A percentile compares a stretch with the other conserved stretches of the same genome.
Evolutionary conservation across 345 rosid species (phyloP).

Genomic region (Streptanthus diversifolius): DNA sequence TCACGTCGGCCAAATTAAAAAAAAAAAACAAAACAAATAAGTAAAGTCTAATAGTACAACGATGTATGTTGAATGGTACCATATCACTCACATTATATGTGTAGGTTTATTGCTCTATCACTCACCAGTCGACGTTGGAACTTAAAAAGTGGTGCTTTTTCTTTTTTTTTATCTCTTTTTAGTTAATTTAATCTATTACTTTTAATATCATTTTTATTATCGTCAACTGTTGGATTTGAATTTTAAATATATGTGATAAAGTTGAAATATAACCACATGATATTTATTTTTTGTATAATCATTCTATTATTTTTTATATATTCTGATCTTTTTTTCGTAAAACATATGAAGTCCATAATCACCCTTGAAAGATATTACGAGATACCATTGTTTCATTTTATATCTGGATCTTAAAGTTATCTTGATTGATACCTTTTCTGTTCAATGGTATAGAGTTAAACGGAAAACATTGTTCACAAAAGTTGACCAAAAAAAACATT

Average conservation of each 20-base stretch:
- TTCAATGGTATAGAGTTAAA: too few relatives aligned
- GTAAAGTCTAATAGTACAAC: not conserved
- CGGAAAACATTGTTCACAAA: too few relatives aligned
- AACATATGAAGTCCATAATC: not conserved
- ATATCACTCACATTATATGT: not conserved
- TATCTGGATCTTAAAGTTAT: not conserved
- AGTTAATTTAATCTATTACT: too few relatives aligned
- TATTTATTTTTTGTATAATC: not conserved
- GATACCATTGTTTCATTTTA: not conserved
- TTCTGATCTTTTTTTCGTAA: too few relatives aligned
- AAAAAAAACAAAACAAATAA: not conserved
- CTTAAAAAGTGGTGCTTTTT: not conserved
- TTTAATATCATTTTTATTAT: too few relatives aligned
- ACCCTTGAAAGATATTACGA: not conserved
- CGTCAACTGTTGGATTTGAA: too few relatives aligned
- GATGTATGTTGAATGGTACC: not conserved
- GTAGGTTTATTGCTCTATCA: slow-evolving; percentile 1
- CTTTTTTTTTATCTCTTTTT: not conserved
- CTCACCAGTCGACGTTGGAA: not conserved
- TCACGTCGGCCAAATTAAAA: slow-evolving; percentile 1
- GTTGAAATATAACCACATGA: too few relatives aligned
- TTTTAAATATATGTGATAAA: too few relatives aligned
- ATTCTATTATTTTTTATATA: not conserved
- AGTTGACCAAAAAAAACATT: too few relatives aligned
- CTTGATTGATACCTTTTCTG: too few relatives aligned